Conservation (phyloP, 2,329 filamentous ascomycete genomes). For the Cryphonectria nitschkei region DNA sequence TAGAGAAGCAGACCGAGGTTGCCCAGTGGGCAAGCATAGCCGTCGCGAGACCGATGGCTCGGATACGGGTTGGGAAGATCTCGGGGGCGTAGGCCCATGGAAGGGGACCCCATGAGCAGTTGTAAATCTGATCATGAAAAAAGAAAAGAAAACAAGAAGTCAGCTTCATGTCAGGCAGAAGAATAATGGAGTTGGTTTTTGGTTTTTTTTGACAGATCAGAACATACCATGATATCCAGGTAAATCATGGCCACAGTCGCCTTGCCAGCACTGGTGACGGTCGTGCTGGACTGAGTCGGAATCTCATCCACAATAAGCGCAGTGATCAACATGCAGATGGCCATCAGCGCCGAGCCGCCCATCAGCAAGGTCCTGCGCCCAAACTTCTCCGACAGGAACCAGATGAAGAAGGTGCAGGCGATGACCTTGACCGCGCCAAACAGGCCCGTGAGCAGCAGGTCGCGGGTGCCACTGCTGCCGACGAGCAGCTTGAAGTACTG, state of each 20-base stretch:
- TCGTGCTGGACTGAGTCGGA: constrained; percentile 8
- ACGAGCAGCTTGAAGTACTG: constrained; percentile 21
- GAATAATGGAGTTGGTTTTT: too few relatives aligned
- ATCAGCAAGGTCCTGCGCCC: constrained; percentile 14
- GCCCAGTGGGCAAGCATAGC: constrained; percentile 22
- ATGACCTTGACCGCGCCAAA: constrained; percentile 22
- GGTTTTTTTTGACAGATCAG: too few relatives aligned
- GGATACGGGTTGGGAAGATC: constrained; percentile 30
- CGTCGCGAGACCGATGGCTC: constrained; percentile 48
- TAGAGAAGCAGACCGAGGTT: constrained; percentile 35
- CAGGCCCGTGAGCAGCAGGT: constrained; percentile 16
- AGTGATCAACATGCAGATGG: constrained; percentile 17
- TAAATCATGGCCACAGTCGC: constrained; percentile 25
- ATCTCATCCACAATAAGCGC: constrained; percentile 17
- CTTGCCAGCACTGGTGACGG: constrained; percentile 19
- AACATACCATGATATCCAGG: constrained; percentile 18
- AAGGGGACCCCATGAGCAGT: constrained; percentile 28
- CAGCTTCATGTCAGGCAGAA: background rate
- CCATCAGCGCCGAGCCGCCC: constrained; percentile 14
- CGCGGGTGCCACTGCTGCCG: constrained; percentile 18
- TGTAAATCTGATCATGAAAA: constrained; percentile 14
- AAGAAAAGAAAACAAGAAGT: background rate
- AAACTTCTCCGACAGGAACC: constrained; percentile 15
- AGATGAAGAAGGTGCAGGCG: constrained; percentile 19
- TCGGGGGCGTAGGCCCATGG: constrained; percentile 29